Base-by-base conservation (phyloP, 148 eudicot species). In the Rhododendron mucronatum region DNA sequence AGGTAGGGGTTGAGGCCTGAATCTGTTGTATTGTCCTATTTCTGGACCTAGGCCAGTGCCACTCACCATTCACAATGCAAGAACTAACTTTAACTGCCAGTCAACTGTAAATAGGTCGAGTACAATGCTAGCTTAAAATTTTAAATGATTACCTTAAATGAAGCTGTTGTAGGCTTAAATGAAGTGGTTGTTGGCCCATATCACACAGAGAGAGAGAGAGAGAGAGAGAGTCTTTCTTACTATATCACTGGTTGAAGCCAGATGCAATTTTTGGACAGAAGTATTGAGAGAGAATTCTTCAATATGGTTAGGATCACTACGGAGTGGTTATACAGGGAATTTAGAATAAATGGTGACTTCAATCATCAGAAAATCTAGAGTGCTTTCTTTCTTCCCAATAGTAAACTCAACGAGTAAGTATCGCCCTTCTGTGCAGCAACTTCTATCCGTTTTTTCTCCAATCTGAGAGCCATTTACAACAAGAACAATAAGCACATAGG, bases 401-500 rank as follows among this genome's bases (percentile, higher is more conserved):
- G 92, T 85, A 96, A 89, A 55, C 91, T 87, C 77, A 94, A 15
- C 8, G 99, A 94, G 89, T 95, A 94, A 21, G 92, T 86, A 88
- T 91, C 91, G 59, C 93, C 93, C 87, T 92, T 94, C 86, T 91
- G 86, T 71, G 95, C 93, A 81, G 96, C 97, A 59, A 88, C 94
- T 88, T 93, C 94, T 10, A 96, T 93, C 88, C 99, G 93, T 85
- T 91, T 95, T 95, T 79, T 83, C 93, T 71, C 99, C 99, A 80
- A 96, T 85, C 99, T 96, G 30, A 55, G 28, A 55, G 45, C 47
- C 80, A 76, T 9, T 35, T 57, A 44, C 48, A 47, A 11, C 74
- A 80, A 85, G 10, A 47, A 45, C n/a, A 44, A 78, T 57, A 0
- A 37, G 50, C 71, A 35, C 61, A 1, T 18, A 10, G 30, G 5